Base-by-base conservation (phyloP, 176 grass and related monocot species). In the Avena sativa region DNA sequence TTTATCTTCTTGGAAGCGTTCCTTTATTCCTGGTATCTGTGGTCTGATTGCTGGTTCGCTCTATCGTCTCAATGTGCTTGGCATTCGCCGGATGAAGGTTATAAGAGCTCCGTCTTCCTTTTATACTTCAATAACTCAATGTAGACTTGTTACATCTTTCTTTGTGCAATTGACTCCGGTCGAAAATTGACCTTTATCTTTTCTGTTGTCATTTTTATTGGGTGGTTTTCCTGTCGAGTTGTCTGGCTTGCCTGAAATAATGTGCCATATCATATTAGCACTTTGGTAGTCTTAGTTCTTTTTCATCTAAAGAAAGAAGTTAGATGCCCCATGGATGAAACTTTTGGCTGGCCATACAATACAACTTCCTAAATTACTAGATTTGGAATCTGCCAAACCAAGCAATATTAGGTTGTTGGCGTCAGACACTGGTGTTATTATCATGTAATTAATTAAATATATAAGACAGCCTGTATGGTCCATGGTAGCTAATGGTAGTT, bases 1-100 rank as follows among this genome's bases (percentile, higher is more conserved):
- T 83, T 87, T 99, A 88, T 99, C 85, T 78, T 91, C 89, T 66
- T 93, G 92, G 97, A 96, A 82, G 81, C 49, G 89, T 82, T 99
- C 97, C 20, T 81, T 99, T 85, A 76, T 99, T 88, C 97, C 97
- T 87, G 90, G 94, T 69, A 83, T 99, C 81, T 99, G 92, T 85
- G 94, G 97, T 83, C 49, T 96, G 71, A 32, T 96, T 71, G 87
- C 97, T 62, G 97, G 94, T 85, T 87, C 87, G 84, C 90, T 99
- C 4, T 99, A 94, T 84, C 92, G 79, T 79, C 70, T 92, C 49
- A 96, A 99, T 93, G 89, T 89, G 28, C 81, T 99, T 36, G 85
- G 94, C 38, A 79, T 99, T 67, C 89, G 90, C 73, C 83, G 59
- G 65, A 82, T 87, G 72, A 99, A 99, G 97, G 97, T 98, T 80